phyloP scores from a whole-genome alignment of 176 grass and related monocot genomes.

The Triticum urartu region DNA sequence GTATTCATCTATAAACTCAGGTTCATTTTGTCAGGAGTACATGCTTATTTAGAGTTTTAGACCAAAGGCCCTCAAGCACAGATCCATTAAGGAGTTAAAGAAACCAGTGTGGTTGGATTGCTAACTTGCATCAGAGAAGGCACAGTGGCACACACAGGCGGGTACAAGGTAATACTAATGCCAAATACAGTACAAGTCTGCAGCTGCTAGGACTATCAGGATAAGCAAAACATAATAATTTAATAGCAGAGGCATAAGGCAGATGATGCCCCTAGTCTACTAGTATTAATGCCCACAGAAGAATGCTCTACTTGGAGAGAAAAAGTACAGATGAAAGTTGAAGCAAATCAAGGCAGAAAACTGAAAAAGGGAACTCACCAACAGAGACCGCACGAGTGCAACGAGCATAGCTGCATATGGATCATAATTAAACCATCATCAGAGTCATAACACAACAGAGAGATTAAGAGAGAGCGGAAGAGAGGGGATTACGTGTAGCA shows the following conservation, averaged over 20 bases:
- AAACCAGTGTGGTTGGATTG: neutral
- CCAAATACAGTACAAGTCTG: neutral
- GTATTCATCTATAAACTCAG: neutral
- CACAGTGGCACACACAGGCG: neutral
- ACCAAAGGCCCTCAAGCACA: neutral
- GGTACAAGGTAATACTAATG: neutral
- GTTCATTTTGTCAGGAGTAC: neutral
- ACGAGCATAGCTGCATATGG: conserved; percentile 70
- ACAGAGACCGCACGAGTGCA: conserved; percentile 85
- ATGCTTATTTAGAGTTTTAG: neutral
- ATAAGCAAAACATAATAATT: neutral
- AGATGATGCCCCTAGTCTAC: too few relatives aligned
- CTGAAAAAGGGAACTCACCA: conserved; percentile 38
- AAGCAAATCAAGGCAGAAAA: conserved; percentile 4
- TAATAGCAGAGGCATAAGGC: neutral
- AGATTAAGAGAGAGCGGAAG: neutral
- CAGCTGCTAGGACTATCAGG: neutral
- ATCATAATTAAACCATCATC: neutral
- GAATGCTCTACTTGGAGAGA: neutral
- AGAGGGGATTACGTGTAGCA: conserved; percentile 72
- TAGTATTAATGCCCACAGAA: neutral
- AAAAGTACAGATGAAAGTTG: neutral
- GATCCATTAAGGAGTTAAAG: neutral
- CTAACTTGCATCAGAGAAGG: neutral
- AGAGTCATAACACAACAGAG: neutral